Conservation (phyloP, 1,139 yeast genomes). For the Williopsis jadinii region DNA sequence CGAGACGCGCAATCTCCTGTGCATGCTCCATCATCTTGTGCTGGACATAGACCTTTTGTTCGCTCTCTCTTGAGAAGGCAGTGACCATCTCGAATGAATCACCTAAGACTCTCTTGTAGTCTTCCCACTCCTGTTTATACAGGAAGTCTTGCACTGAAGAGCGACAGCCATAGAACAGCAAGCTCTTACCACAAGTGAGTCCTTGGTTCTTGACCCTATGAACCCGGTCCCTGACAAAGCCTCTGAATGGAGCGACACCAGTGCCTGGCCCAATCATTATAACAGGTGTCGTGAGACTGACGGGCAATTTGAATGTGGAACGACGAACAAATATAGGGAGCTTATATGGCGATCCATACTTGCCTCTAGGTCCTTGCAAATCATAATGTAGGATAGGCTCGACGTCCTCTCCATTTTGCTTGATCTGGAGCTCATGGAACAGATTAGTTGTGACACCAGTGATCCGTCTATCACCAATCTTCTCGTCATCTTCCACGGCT, state of each 20-base stretch:
- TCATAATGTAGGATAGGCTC: constrained; percentile 56
- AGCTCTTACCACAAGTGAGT: constrained; percentile 52
- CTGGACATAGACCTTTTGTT: constrained; percentile 81
- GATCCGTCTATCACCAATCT: constrained; percentile 19
- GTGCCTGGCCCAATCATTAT: constrained; percentile 98
- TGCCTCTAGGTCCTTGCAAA: constrained; percentile 73
- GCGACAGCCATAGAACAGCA: constrained; percentile 87
- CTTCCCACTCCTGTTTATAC: constrained; percentile 82
- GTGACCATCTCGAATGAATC: constrained; percentile 63
- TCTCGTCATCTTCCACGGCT: constrained; percentile 65
- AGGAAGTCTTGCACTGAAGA: constrained; percentile 66
- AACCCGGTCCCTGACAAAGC: constrained; percentile 80
- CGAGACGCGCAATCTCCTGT: constrained; percentile 48
- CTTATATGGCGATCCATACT: constrained; percentile 45
- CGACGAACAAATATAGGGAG: constrained; percentile 92
- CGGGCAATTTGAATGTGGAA: constrained; percentile 89
- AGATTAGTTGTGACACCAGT: constrained; percentile 88
- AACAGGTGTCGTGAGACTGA: constrained; percentile 78
- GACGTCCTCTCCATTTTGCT: constrained; percentile 42
- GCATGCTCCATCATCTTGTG: constrained; percentile 57
- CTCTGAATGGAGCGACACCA: constrained; percentile 97
- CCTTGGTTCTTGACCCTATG: constrained; percentile 46
- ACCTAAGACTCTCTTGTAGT: constrained; percentile 57
- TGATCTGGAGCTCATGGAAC: constrained; percentile 62
- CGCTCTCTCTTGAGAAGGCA: constrained; percentile 74